A percentile compares a stretch with the other conserved stretches of the same genome.
Conservation (phyloP, 2,329 filamentous ascomycete genomes). For the Claviceps fusiformis region DNA sequence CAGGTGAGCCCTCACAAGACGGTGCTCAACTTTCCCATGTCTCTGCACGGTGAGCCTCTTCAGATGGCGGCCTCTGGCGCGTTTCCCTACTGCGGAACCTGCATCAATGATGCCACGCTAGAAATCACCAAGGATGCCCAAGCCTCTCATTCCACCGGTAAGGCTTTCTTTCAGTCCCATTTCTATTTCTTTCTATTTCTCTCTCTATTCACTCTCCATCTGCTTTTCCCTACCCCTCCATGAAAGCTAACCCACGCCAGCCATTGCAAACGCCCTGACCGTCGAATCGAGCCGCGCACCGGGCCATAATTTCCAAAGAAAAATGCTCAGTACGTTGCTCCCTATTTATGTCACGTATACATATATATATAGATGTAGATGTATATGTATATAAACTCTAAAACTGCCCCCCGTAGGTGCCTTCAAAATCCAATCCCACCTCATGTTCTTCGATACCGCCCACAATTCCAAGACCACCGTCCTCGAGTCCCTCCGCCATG, state of each 20-base stretch:
- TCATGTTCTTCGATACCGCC: slow-evolving; percentile 68
- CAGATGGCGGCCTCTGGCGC: slow-evolving; percentile 23
- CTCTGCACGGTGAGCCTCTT: slow-evolving; percentile 38
- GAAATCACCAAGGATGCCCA: slow-evolving; percentile 59
- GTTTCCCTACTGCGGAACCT: slow-evolving; percentile 86
- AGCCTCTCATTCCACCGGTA: slow-evolving; percentile 12
- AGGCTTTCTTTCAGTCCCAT: neutral
- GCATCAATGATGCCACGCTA: slow-evolving; percentile 62
- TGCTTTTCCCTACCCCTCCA: too few species aligned
- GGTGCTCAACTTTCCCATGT: slow-evolving; percentile 66
- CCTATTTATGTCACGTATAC: too few species aligned
- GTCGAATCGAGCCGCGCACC: slow-evolving; percentile 61
- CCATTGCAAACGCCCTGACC: slow-evolving; percentile 58
- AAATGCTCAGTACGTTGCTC: slow-evolving; percentile 48
- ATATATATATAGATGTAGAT: too few species aligned
- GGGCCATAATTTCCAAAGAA: slow-evolving; percentile 68
- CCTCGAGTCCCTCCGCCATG: slow-evolving; percentile 59
- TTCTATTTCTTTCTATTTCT: neutral
- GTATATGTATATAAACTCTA: too few species aligned
- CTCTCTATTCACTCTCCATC: neutral
- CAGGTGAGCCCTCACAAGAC: slow-evolving; percentile 65
- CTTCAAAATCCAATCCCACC: slow-evolving; percentile 75
- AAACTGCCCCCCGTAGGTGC: slow-evolving; percentile 34
- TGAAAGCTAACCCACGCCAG: slow-evolving; percentile 6
- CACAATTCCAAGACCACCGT: slow-evolving; percentile 62